These are phyloP conservation scores for Lentinula lateritia DNA, from an alignment of 768 basidiomycete species.

Conservation along the genomic window DNA sequence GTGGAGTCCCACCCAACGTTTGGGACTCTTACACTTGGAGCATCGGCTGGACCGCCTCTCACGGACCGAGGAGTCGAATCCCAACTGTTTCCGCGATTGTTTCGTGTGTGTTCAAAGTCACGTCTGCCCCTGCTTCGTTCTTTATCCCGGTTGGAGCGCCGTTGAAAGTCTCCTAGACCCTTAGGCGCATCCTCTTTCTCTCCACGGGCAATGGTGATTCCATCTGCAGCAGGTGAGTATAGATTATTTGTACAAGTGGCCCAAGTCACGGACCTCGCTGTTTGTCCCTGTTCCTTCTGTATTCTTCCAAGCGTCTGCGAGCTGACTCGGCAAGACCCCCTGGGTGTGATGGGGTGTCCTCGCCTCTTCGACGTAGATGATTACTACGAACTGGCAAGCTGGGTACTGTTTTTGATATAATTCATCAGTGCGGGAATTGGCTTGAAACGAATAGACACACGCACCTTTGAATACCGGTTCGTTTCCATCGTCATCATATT, in stretches of 20 bases:
- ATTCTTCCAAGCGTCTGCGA: constrained; percentile 67
- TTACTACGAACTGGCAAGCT: constrained; percentile 51
- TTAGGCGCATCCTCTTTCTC: constrained; percentile 52
- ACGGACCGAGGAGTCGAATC: constrained; percentile 59
- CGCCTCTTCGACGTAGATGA: constrained; percentile 67
- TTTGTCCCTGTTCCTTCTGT: constrained; percentile 64
- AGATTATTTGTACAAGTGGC: not conserved
- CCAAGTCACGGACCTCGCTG: constrained; percentile 46
- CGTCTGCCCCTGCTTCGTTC: constrained; percentile 46
- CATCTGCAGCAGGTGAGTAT: constrained; percentile 41
- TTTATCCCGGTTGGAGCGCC: constrained; percentile 78
- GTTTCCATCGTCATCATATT: constrained; percentile 50
- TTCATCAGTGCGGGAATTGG: not conserved
- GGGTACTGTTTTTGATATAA: constrained; percentile 56
- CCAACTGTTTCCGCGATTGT: constrained; percentile 31
- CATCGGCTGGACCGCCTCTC: constrained; percentile 48
- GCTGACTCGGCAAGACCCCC: constrained; percentile 82
- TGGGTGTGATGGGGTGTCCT: constrained; percentile 92
- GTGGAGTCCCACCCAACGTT: constrained; percentile 95
- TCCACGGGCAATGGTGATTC: constrained; percentile 59
- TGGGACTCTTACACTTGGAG: constrained; percentile 83
- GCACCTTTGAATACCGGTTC: constrained; percentile 86
- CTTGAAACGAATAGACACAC: not conserved
- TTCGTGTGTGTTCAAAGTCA: constrained; percentile 21
- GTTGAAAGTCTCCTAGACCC: constrained; percentile 90